Base-by-base conservation (phyloP, 495 filamentous ascomycete species). In the Alectoria sarmentosa region DNA sequence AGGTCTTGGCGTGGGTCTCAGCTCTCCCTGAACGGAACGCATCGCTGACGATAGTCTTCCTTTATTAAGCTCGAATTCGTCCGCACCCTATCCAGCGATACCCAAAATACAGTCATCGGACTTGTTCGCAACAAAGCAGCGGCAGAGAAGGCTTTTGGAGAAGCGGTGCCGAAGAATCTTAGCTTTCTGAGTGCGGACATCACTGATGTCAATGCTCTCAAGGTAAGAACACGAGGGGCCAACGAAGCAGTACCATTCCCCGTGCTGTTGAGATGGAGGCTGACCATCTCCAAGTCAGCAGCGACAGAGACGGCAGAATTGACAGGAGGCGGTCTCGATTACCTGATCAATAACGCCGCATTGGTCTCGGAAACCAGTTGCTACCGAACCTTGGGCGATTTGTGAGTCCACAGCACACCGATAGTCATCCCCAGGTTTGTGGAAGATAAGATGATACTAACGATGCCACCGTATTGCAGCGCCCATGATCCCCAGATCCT, bases 331-430 rank as follows among this genome's bases (percentile, higher is more conserved):
- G 66, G 41, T 1, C 67, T 79, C 13, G 76, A 79, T 58, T 69
- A 71, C 48, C 63, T 80, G 39, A 74, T 79, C 23, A 73, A 73
- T 32, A 79, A 80, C 52, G 76, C 69, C 9, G 77, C 67, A 4
- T 17, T 68, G 13, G 23, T 69, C 56, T 38, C 67, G 30, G 73
- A 71, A 37, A 66, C 30, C 14, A 55, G 30, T 34, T 0, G 52
- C 30, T 55, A 34, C 30, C 52, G 52, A 34, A 55, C 52, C 11
- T 19, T 55, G 3, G 52, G 52, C 28, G 52, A 55, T 34, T 55
- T 55, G 52, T 55, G 30, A 55, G 52, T 34, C 9, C 5, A 14
- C n/a, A 30, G 13, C 48, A 15, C 48, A 30, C 11, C n/a, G 10
- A 0, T 1, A 52, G 1, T 0, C 26, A 5, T 7, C 6, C 17